These are phyloP conservation scores for Gypsophila paniculata DNA, from an alignment of 179 eudicot species.

Conservation along the genomic window DNA sequence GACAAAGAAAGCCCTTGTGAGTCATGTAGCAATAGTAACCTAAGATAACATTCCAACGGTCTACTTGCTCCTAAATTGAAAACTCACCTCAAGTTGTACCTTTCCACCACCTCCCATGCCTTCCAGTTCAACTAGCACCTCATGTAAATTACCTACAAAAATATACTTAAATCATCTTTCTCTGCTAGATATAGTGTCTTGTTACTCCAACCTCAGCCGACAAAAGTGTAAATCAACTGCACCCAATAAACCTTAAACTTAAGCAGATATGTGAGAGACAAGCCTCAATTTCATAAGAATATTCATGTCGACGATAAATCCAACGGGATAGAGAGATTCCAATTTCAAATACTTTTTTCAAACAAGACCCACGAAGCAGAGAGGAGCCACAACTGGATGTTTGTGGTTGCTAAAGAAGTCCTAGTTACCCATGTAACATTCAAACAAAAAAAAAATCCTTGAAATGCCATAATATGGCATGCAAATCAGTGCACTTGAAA, in stretches of 20 bases:
- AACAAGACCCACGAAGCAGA: not conserved
- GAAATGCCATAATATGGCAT: not conserved
- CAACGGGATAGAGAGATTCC: not conserved
- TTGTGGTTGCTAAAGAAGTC: not conserved
- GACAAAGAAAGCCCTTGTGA: not conserved
- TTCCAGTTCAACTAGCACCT: constrained; percentile 84
- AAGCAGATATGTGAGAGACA: not conserved
- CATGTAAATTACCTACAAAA: constrained; percentile 63
- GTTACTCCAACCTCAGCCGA: constrained; percentile 11
- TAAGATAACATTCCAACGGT: not conserved
- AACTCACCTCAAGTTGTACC: constrained; percentile 80
- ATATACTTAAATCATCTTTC: constrained; percentile 21
- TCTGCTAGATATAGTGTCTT: constrained; percentile 2
- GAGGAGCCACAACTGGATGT: constrained; percentile 2
- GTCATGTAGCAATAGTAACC: not conserved
- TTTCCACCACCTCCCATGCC: constrained; percentile 99
- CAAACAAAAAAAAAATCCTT: constrained; percentile 12
- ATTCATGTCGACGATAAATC: not conserved
- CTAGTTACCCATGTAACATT: no score
- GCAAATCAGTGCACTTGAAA: constrained; percentile 6
- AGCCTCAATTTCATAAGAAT: not conserved
- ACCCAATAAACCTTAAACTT: constrained; percentile 3
- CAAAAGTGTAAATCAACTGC: constrained; percentile 1
- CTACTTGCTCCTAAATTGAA: constrained; percentile 13
- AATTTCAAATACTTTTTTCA: not conserved